phyloP scores from a whole-genome alignment of 2,329 filamentous ascomycete genomes.

The Ceratocystis cubensis region DNA sequence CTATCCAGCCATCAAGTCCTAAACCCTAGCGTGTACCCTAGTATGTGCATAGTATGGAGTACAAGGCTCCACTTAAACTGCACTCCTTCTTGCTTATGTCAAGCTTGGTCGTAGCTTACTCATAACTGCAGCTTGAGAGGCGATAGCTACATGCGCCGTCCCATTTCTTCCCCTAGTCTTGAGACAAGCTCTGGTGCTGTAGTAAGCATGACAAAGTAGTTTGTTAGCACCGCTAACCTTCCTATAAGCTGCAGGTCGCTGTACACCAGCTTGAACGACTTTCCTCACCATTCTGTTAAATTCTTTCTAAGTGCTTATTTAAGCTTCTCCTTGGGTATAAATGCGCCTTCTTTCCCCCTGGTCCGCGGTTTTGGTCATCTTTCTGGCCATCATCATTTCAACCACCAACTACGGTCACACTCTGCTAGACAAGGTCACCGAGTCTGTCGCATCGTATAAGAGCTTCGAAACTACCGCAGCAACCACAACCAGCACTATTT shows the following conservation, averaged over 20 bases:
- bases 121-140: background rate
- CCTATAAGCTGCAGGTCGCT: background rate
- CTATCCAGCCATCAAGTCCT: background rate
- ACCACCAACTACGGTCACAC: constrained; percentile 24
- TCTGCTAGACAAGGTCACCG: constrained; percentile 21
- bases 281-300: background rate
- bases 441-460: constrained; percentile 22
- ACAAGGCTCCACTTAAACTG: background rate
- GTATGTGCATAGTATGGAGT: no score
- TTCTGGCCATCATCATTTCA: constrained; percentile 31
- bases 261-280: background rate
- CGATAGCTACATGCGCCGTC: no score
- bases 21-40: background rate
- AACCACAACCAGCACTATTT: constrained; percentile 15
- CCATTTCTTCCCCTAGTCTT: background rate
- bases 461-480: constrained; percentile 19
- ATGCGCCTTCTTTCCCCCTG: constrained; percentile 30
- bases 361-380: constrained; percentile 29
- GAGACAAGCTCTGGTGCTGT: background rate
- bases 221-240: background rate
- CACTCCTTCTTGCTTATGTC: background rate
- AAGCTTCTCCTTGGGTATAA: constrained; percentile 27
- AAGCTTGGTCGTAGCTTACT: background rate
- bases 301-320: background rate
- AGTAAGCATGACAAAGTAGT: constrained; percentile 13